Base-by-base conservation (phyloP, 352 stramenopile genomes). In the Phytophthora cajani region DNA sequence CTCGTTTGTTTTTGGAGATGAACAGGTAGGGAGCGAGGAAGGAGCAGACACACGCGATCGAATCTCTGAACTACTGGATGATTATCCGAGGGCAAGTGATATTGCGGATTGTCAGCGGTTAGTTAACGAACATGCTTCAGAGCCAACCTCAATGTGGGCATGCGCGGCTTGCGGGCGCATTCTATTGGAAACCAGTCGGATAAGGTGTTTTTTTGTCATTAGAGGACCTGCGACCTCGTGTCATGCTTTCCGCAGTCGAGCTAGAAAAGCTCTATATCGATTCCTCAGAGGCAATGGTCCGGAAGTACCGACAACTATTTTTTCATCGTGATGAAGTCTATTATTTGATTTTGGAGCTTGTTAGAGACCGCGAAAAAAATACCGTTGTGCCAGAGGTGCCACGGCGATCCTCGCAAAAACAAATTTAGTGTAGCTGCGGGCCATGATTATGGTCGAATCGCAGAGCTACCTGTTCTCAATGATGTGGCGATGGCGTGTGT, bases 401-500 rank as follows among this genome's bases (percentile, higher is more conserved):
- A 40, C 14, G 38, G 23, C 33, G 33, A 40, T 12, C 33, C 33
- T 40, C 33, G 33, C 33, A 40, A 40, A 40, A 40, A 40, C 33
- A 60, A 69, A 21, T 77, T 72, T 38, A 77, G 63, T 55, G 57
- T 77, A 2, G 70, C 60, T 10, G 51, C 40, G 55, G 70, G 64
- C 3, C 64, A 77, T 61, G 70, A 72, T 23, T 77, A 77, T 21
- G 69, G 69, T 30, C n/a, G 69, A 0, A 7, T 62, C 5, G 55
- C 30, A 2, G 8, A 53, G 10, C 33, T 77, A 10, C 60, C 69
- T 7, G 8, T 12, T 21, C 51, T 72, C 0, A 70, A 44, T 38
- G 60, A 68, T n/a, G 54, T 67, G 8, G 54, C 46, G 0, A 14
- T 69, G 2, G 16, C n/a, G 1, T 63, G 55, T 42, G 27, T 42